These are phyloP conservation scores for Calvatia gigantea DNA, from an alignment of 768 basidiomycete genomes.

Conservation along the genomic window DNA sequence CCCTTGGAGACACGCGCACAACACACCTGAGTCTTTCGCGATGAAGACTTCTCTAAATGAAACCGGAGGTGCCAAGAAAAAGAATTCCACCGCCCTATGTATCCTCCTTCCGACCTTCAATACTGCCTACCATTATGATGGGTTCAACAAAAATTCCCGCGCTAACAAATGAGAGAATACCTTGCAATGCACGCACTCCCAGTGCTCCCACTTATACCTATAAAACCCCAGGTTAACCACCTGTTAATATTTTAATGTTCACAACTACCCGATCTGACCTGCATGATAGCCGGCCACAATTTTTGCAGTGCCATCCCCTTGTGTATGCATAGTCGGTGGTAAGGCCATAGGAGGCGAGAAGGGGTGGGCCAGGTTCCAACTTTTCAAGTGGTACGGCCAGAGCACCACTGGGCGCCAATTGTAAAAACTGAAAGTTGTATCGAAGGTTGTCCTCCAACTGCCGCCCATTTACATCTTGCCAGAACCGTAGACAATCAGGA, in stretches of 20 bases:
- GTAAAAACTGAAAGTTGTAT: conserved; percentile 48
- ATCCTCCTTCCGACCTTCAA: conserved; percentile 25
- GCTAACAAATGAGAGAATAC: conserved; percentile 27
- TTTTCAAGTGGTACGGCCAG: conserved; percentile 5
- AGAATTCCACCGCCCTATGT: conserved; percentile 33
- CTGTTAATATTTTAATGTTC: not conserved
- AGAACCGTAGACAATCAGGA: conserved; percentile 55
- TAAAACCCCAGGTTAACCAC: too few species aligned
- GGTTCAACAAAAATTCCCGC: too few species aligned
- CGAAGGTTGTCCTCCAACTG: conserved; percentile 32
- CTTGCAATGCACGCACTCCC: conserved; percentile 63
- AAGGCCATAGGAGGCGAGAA: conserved; percentile 24
- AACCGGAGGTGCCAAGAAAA: conserved; percentile 25
- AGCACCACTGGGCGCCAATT: conserved; percentile 24
- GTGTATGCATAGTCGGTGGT: conserved; percentile 54
- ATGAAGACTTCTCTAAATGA: conserved; percentile 30
- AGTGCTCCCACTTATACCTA: conserved; percentile 73
- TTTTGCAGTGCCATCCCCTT: conserved; percentile 65
- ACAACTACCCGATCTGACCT: conserved; percentile 37
- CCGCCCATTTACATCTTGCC: conserved; percentile 29
- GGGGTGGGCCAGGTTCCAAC: not conserved
- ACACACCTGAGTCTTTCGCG: conserved; percentile 28
- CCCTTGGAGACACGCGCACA: not conserved
- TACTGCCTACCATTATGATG: not conserved
- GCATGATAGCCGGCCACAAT: conserved; percentile 72